Base-by-base conservation (phyloP, 441 rosid species). In the Brassica balearica region DNA sequence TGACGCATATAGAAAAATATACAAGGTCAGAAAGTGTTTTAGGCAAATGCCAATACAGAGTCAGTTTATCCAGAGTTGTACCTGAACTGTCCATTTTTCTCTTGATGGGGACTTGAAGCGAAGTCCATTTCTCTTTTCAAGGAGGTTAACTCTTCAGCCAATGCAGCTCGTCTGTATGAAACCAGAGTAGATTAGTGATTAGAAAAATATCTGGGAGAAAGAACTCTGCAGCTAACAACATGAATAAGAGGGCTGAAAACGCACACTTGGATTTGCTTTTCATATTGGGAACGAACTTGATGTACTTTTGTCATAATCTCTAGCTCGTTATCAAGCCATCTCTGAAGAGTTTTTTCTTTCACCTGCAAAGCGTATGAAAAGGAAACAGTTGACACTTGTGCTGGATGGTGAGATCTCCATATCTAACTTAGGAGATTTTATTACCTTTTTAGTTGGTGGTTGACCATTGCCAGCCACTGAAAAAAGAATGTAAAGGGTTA, bases 231-330 rank as follows among this genome's bases (percentile, higher is more conserved):
- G 10, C 17, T 67, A 61, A 17, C 38, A 38, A 68, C 58, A 19
- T 19, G 19, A 19, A 19, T 19, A 19, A 19, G 19, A 19, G 19
- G 19, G 19, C 19, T 19, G 19, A 48, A 68, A 58, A 84, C 93
- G 74, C 81, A 91, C 95, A 88, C 79, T 84, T 87, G 95, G 77
- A 82, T 83, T 86, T 91, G 95, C 76, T 85, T 89, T 80, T 88
- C 86, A 8, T 84, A 82, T 74, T 88, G 87, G 68, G 71, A 76
- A 66, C 88, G 93, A 76, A 91, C 91, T 84, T 86, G 90, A 43
- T 83, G 87, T 74, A 88, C 85, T 74, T 91, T 84, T 64, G 76
- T 87, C 82, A 81, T 72, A 68, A 89, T 88, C 85, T 89, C 88
- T 56, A 89, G 84, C 84, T 89, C 91, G 62, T 84, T 83, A 69